Conservation (phyloP, 169 alveolate genomes). For the Sarcocystis neurona region DNA sequence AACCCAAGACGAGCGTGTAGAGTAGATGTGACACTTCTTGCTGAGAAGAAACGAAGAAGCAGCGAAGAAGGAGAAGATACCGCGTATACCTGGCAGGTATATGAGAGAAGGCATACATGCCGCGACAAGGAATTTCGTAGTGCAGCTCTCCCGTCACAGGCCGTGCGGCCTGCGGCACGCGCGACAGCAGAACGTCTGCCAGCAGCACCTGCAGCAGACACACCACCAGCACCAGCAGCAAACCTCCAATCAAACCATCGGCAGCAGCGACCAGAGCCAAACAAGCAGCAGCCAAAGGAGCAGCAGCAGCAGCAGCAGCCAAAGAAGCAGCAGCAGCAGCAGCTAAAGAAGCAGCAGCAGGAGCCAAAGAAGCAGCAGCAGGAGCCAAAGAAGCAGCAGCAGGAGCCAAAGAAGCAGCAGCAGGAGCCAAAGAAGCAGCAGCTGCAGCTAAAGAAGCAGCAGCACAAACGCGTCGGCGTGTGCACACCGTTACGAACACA, state of each 20-base stretch:
- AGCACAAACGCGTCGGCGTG: too few relatives aligned
- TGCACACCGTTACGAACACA: too few relatives aligned
- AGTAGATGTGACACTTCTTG: neutral
- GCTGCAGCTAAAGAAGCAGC: too few relatives aligned
- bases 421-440: neutral
- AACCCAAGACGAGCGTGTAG: neutral
- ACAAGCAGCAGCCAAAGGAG: neutral
- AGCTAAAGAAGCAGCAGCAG: neutral
- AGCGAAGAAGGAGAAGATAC: neutral
- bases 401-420: neutral
- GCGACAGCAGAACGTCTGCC: conserved; percentile 49
- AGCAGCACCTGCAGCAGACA: neutral
- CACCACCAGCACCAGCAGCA: neutral
- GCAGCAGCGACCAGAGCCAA: neutral
- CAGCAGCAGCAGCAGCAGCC: neutral
- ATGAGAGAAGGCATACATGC: conserved; percentile 39
- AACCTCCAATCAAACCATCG: neutral
- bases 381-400: neutral
- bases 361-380: neutral
- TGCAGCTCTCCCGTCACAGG: neutral
- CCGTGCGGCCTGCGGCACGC: conserved; percentile 27
- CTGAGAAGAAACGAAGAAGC: neutral
- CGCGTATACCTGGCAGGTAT: neutral
- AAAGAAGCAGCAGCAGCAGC: neutral
- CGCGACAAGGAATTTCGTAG: conserved; percentile 33